Percentiles rank a stretch among this genome's conserved stretches.
Conservation (phyloP, 331 rosid species). For the Rhamnella rubrinervis region DNA sequence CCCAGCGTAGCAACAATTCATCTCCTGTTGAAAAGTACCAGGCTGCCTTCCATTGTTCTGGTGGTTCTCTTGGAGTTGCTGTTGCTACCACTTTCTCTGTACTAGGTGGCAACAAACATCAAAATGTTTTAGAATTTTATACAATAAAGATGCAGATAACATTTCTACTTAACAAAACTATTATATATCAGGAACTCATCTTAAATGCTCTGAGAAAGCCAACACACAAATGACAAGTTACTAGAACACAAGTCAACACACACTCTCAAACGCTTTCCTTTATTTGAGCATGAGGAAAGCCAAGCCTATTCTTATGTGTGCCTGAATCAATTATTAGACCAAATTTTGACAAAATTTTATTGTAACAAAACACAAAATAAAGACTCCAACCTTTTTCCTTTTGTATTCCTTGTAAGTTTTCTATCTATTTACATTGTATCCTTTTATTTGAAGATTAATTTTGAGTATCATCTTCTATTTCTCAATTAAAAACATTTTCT, state of each 20-base stretch:
- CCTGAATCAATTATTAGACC: background rate
- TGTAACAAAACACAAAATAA: background rate
- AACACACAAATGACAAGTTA: background rate
- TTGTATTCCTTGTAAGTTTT: no score
- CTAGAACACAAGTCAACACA: background rate
- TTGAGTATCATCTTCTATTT: background rate
- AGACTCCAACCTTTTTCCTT: background rate
- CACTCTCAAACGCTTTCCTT: background rate
- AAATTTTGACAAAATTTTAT: background rate
- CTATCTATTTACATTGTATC: background rate
- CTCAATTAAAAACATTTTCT: background rate
- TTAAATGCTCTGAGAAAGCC: background rate
- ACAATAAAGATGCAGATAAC: constrained; percentile 9
- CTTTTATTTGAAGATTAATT: background rate
- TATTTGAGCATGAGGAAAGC: background rate
- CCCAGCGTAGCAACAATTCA: constrained; percentile 64
- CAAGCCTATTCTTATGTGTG: background rate
- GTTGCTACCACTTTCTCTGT: constrained; percentile 89
- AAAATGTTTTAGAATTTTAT: constrained; percentile 29
- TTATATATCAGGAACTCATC: background rate
- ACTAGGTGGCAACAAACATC: constrained; percentile 59
- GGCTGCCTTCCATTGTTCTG: constrained; percentile 61
- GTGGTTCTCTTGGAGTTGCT: constrained; percentile 73
- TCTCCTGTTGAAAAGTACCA: constrained; percentile 87
- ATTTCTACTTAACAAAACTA: background rate